These are phyloP conservation scores for Trichoderma sp. DNA, from an alignment of 2,329 filamentous ascomycete genomes.

Conservation along the genomic window DNA sequence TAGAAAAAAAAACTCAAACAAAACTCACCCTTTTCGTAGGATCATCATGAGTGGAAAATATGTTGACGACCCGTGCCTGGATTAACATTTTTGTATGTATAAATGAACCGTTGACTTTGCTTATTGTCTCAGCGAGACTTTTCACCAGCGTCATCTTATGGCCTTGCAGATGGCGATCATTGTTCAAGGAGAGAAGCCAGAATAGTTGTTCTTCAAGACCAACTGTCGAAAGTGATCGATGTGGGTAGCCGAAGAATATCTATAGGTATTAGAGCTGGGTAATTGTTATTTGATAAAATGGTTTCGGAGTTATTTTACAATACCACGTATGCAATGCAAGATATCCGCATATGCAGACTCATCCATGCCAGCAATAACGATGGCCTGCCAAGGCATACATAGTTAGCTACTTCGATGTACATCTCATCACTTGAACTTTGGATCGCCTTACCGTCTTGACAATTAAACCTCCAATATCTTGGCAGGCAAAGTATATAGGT, in stretches of 20 bases:
- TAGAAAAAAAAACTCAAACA: too few relatives aligned
- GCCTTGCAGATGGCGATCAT: not conserved
- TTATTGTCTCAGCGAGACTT: not conserved
- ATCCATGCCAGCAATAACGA: not conserved
- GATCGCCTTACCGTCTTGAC: not conserved
- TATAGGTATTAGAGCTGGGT: not conserved
- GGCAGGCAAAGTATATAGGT: not conserved
- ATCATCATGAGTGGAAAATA: not conserved
- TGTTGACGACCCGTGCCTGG: not conserved
- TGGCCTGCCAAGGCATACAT: not conserved
- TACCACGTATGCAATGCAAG: not conserved
- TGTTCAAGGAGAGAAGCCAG: not conserved
- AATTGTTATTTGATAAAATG: not conserved
- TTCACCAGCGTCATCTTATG: not conserved
- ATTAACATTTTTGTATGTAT: not conserved
- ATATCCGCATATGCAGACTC: not conserved
- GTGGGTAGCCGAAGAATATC: slow-evolving; percentile 10
- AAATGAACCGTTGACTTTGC: not conserved
- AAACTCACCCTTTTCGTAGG: not conserved
- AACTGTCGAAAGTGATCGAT: not conserved
- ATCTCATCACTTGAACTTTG: not conserved
- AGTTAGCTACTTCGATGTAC: not conserved
- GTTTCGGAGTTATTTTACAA: not conserved
- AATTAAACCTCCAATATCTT: not conserved
- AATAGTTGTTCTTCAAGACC: not conserved